Evolutionary conservation across 768 basidiomycete species (phyloP).

Genomic region (Exidia glandulosa): DNA sequence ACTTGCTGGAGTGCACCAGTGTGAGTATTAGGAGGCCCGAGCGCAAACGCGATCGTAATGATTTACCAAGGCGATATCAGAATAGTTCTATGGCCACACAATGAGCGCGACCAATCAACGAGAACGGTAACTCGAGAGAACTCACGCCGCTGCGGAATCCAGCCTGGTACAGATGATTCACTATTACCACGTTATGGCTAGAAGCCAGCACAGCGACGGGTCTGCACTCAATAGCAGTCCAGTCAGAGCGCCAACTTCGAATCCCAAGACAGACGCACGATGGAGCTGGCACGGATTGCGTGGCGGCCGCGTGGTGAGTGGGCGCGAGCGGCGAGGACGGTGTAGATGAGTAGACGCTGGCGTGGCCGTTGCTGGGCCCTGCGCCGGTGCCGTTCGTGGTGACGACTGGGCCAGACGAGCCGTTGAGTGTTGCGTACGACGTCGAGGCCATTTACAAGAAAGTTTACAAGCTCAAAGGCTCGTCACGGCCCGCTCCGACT

Average conservation of each 20-base stretch:
- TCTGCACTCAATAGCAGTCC: constrained; percentile 8
- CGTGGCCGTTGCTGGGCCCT: constrained; percentile 19
- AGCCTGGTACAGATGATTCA: constrained; percentile 66
- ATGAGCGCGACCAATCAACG: too few species aligned
- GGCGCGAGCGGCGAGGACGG: constrained; percentile 50
- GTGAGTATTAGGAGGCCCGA: background rate
- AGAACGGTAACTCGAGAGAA: constrained; percentile 12
- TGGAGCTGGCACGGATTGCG: background rate
- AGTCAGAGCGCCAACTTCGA: too few species aligned
- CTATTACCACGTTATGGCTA: constrained; percentile 64
- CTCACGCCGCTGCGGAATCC: constrained; percentile 77
- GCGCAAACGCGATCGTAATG: background rate
- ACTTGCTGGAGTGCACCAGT: constrained; percentile 1
- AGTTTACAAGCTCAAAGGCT: constrained; percentile 18
- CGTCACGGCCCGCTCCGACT: constrained; percentile 12
- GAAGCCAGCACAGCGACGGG: constrained; percentile 3
- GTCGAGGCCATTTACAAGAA: constrained; percentile 35
- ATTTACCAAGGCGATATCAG: constrained; percentile 69
- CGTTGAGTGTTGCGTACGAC: constrained; percentile 23
- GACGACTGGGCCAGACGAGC: constrained; percentile 14
- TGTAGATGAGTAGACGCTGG: constrained; percentile 25
- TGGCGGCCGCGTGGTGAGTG: constrained; percentile 21
- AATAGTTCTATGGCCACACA: constrained; percentile 48
- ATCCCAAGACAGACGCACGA: too few species aligned
- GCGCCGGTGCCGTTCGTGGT: background rate